Evolutionary conservation across 371 early-diverging fungal species (phyloP).

Genomic region (Rhizopus arrhizus): DNA sequence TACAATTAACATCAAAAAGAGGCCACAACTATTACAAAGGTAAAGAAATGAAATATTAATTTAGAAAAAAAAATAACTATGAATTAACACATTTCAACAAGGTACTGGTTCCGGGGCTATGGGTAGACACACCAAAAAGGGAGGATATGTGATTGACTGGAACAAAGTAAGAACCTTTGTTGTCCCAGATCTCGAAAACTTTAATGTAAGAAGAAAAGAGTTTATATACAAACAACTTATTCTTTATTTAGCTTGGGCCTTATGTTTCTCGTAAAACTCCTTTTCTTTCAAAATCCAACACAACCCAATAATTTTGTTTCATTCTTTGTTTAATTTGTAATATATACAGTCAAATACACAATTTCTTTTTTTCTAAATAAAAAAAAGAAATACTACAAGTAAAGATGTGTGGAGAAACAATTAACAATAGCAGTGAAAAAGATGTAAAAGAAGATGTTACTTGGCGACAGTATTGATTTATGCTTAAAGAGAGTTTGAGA

Average conservation of each 20-base stretch:
- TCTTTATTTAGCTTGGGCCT: constrained; percentile 57
- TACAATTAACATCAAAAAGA: constrained; percentile 78
- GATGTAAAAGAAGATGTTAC: too few relatives aligned
- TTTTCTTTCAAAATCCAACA: constrained; percentile 11
- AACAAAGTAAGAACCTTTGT: constrained; percentile 79
- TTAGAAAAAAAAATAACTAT: neutral
- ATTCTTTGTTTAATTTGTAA: neutral
- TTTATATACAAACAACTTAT: neutral
- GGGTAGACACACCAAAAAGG: constrained; percentile 83
- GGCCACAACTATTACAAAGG: constrained; percentile 87
- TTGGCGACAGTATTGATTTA: too few relatives aligned
- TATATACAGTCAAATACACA: neutral
- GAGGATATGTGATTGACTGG: constrained; percentile 74
- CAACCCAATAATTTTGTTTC: constrained; percentile 4
- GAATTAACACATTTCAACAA: constrained; percentile 20
- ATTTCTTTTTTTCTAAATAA: too few relatives aligned
- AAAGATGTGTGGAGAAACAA: too few relatives aligned
- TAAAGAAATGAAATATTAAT: constrained; percentile 19
- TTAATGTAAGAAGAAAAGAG: constrained; percentile 52
- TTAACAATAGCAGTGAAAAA: too few relatives aligned
- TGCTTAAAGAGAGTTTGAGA: too few relatives aligned
- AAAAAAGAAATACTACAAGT: too few relatives aligned
- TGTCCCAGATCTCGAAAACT: constrained; percentile 76
- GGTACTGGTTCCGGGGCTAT: constrained; percentile 83
- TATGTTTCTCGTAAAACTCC: constrained; percentile 71